phyloP scores from a whole-genome alignment of 768 basidiomycete species.

The Strobilomyces echinocephalus region DNA sequence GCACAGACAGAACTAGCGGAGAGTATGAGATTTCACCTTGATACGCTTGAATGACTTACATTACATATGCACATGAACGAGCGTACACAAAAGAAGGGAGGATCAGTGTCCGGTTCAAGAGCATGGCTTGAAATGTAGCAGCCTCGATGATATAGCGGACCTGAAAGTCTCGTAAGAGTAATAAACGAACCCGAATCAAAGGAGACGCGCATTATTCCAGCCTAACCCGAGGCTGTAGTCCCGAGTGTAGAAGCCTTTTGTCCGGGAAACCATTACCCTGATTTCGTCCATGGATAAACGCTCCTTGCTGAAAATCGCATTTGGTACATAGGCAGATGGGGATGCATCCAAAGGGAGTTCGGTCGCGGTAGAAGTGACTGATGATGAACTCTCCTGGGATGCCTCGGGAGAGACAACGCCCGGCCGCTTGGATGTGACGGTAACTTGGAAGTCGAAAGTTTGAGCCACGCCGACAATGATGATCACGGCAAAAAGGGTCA shows the following conservation, averaged over 20 bases:
- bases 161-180: slow-evolving; percentile 20
- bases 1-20: slow-evolving; percentile 30
- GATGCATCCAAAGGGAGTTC: background rate
- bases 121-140: slow-evolving; percentile 33
- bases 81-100: slow-evolving; percentile 41
- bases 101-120: slow-evolving; percentile 39
- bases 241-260: slow-evolving; percentile 38
- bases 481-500: slow-evolving; percentile 3
- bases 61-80: slow-evolving; percentile 38
- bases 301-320: slow-evolving; percentile 7
- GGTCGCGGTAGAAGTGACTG: background rate
- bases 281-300: slow-evolving; percentile 29
- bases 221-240: slow-evolving; percentile 43
- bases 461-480: slow-evolving; percentile 9
- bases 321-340: background rate
- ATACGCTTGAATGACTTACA: slow-evolving; percentile 20
- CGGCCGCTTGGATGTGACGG: slow-evolving; percentile 5
- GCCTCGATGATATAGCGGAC: slow-evolving; percentile 44
- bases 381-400: background rate
- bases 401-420: slow-evolving; percentile 1
- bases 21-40: background rate
- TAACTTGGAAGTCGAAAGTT: slow-evolving; percentile 7
- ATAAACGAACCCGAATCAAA: background rate
- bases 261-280: slow-evolving; percentile 31
- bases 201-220: slow-evolving; percentile 38